Evolutionary conservation across 441 rosid species (phyloP).

Genomic region (Viola pubescens): DNA sequence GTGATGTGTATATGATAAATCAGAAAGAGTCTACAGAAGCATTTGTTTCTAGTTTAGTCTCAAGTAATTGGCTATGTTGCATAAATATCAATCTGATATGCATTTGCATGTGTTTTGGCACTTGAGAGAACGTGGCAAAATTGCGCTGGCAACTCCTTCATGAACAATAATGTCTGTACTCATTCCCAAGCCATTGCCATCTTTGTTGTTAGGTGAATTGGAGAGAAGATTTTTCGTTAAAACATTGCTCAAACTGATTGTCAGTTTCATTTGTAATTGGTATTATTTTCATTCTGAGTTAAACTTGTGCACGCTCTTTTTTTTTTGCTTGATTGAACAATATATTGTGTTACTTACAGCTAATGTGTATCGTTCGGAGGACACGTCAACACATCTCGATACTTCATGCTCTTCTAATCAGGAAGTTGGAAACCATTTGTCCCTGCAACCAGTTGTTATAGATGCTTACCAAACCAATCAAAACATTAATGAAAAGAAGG

Average conservation of each 20-base stretch:
- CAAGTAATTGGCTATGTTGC: background rate
- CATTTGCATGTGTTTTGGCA: background rate
- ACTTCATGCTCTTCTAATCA: constrained; percentile 34
- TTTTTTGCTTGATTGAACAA: constrained; percentile 2
- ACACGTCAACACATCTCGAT: constrained; percentile 30
- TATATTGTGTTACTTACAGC: constrained; percentile 25
- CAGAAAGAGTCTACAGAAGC: background rate
- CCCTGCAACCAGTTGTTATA: constrained; percentile 38
- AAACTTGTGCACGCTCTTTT: constrained; percentile 11
- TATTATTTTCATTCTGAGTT: background rate
- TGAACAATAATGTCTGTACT: no score
- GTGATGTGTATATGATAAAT: background rate
- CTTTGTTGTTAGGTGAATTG: no score
- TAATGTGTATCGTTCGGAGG: constrained; percentile 23
- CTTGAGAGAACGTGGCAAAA: background rate
- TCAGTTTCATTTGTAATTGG: background rate
- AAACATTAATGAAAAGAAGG: constrained; percentile 27
- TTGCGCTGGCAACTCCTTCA: no score
- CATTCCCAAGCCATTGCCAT: no score
- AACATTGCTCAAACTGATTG: background rate
- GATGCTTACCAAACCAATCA: constrained; percentile 25
- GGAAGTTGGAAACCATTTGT: constrained; percentile 29
- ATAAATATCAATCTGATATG: background rate
- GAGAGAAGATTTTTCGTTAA: no score
- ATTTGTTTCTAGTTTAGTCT: background rate